A percentile compares a stretch with the other conserved stretches of the same genome.
These are phyloP conservation scores for Leptographium galeiforme DNA, from an alignment of 2,329 filamentous ascomycete species.

Conservation along the genomic window DNA sequence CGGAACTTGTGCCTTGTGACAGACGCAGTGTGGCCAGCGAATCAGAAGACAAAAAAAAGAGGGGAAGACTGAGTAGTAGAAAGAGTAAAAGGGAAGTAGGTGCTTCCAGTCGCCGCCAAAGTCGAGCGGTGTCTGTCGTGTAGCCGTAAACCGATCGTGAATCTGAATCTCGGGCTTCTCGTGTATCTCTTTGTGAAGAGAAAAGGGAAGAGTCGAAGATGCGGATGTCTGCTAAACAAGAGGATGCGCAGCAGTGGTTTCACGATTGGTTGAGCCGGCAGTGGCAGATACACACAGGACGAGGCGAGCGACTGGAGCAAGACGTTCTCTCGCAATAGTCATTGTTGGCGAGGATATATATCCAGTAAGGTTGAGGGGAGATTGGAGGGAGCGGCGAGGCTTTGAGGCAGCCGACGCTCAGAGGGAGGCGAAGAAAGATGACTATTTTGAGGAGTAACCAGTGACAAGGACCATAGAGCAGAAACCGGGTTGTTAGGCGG, in stretches of 20 bases:
- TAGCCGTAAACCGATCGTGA: constrained; percentile 11
- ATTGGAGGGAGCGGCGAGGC: constrained; percentile 4
- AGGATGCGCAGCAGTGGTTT: constrained; percentile 27
- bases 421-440: neutral
- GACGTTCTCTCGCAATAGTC: constrained; percentile 39
- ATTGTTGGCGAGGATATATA: constrained; percentile 33
- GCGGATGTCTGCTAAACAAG: constrained; percentile 27
- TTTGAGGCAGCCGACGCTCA: constrained; percentile 2
- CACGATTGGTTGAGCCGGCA: constrained; percentile 44
- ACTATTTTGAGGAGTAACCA: constrained; percentile 5
- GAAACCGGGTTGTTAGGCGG: neutral
- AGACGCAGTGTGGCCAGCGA: constrained; percentile 8
- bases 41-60: constrained; percentile 15
- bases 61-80: no score
- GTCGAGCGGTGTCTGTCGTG: constrained; percentile 9
- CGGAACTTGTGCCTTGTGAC: neutral
- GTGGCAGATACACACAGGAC: constrained; percentile 29
- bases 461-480: constrained; percentile 9
- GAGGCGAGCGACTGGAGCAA: constrained; percentile 49
- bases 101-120: constrained; percentile 13
- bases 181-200: constrained; percentile 6
- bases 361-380: constrained; percentile 5
- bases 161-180: constrained; percentile 10
- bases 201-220: constrained; percentile 13
- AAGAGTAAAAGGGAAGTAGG: neutral